Percentiles rank a stretch among this genome's conserved stretches.
Evolutionary conservation across 2,329 filamentous ascomycete genomes (phyloP).

Genomic region (Exophiala aquamarina): DNA sequence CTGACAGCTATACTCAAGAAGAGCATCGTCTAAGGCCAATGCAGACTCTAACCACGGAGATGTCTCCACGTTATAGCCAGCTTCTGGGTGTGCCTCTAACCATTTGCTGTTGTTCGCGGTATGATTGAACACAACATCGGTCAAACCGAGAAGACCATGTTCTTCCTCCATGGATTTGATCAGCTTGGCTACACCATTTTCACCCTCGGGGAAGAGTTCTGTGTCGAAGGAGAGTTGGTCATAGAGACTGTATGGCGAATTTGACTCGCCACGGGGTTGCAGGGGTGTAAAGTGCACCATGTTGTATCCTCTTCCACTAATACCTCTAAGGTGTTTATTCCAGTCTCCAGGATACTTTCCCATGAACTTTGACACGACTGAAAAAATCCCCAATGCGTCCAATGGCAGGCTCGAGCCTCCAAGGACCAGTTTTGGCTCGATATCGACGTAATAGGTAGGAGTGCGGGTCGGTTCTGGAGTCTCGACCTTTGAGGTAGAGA

Average conservation of each 20-base stretch:
- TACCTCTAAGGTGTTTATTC: conserved; percentile 84
- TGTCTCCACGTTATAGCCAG: conserved; percentile 90
- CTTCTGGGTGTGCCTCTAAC: conserved; percentile 91
- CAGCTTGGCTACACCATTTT: conserved; percentile 75
- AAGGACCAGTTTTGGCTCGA: conserved; percentile 76
- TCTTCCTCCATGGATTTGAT: conserved; percentile 79
- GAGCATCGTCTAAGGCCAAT: conserved; percentile 72
- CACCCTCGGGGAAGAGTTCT: conserved; percentile 76
- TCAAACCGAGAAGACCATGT: conserved; percentile 81
- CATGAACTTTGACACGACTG: conserved; percentile 97
- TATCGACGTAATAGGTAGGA: conserved; percentile 85
- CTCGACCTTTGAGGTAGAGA: conserved; percentile 58
- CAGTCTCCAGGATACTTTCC: conserved; percentile 86
- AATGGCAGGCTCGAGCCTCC: conserved; percentile 74
- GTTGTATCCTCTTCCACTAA: conserved; percentile 91
- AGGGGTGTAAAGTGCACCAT: conserved; percentile 98
- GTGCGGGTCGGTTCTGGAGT: conserved; percentile 65
- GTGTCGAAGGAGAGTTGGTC: conserved; percentile 89
- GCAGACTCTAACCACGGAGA: conserved; percentile 70
- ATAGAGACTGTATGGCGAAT: conserved; percentile 95
- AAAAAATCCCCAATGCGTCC: conserved; percentile 86
- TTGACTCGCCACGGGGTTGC: conserved; percentile 82
- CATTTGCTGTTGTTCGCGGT: conserved; percentile 94
- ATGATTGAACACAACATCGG: conserved; percentile 97
- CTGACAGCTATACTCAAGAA: conserved; percentile 65